phyloP scores from a whole-genome alignment of 108 stramenopile species.

The Nannochloropsis gaditana region DNA sequence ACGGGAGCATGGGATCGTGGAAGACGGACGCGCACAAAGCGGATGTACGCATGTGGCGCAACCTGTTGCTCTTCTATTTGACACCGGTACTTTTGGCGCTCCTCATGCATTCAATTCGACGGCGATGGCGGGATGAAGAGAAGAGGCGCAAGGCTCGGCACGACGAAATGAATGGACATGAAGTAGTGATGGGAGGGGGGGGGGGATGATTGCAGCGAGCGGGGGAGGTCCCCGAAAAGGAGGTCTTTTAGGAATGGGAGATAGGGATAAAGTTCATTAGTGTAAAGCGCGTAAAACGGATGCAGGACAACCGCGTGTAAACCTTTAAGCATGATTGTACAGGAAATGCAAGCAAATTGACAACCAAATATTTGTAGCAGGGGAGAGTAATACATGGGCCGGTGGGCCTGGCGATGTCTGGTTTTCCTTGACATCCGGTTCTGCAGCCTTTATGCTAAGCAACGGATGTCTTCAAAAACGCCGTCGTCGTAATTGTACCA shows the following conservation, averaged over 20 bases:
- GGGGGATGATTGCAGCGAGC: not conserved
- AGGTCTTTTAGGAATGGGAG: not conserved
- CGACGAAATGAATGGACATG: not conserved
- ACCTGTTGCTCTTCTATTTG: not conserved
- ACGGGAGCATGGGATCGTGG: conserved; percentile 19
- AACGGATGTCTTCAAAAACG: too few species aligned
- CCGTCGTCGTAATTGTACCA: too few species aligned
- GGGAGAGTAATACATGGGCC: too few species aligned
- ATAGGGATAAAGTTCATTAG: not conserved
- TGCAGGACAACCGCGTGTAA: too few species aligned
- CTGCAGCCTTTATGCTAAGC: too few species aligned
- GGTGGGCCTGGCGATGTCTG: too few species aligned
- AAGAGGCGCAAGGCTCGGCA: not conserved
- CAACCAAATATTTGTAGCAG: too few species aligned
- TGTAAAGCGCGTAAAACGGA: too few species aligned
- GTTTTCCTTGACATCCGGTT: too few species aligned
- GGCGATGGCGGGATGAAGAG: not conserved
- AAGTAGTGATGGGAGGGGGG: not conserved
- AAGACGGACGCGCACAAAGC: conserved; percentile 9
- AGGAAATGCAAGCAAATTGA: too few species aligned
- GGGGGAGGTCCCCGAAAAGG: not conserved
- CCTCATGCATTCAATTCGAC: not conserved
- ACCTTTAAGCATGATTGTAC: too few species aligned
- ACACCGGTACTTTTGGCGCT: not conserved
- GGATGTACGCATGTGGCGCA: not conserved